Conservation (phyloP, 2,329 filamentous ascomycete genomes). For the Fusarium floridanum region DNA sequence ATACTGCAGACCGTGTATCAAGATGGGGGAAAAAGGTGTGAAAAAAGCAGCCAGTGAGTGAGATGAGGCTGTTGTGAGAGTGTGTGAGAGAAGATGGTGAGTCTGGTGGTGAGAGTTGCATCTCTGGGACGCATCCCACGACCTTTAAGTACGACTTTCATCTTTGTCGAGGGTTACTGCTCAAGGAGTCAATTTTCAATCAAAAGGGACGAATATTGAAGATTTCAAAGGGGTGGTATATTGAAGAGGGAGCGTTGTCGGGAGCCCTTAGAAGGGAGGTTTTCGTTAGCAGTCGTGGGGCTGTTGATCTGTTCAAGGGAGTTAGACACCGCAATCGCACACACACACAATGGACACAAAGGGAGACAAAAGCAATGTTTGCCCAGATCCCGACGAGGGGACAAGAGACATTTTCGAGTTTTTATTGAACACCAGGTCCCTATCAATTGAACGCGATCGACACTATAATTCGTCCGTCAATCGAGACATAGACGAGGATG, state of each 20-base stretch:
- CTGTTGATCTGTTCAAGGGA: conserved; percentile 29
- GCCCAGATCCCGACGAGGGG: conserved; percentile 10
- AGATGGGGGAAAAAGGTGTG: neutral
- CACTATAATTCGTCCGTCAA: neutral
- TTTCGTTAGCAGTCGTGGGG: conserved; percentile 13
- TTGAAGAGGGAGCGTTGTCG: conserved; percentile 27
- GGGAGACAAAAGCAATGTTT: conserved; percentile 32
- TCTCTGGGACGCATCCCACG: conserved; percentile 20
- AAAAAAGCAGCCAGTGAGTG: conserved; percentile 19
- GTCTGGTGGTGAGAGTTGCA: conserved; percentile 35
- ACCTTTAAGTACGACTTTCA: conserved; percentile 43
- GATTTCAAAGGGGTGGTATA: conserved; percentile 24
- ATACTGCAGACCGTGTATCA: conserved; percentile 29
- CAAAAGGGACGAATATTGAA: conserved; percentile 40
- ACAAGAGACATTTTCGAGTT: conserved; percentile 20
- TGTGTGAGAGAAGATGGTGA: conserved; percentile 32
- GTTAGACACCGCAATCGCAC: conserved; percentile 2
- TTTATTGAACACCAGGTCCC: conserved; percentile 10
- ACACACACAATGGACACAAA: conserved; percentile 25
- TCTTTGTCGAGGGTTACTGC: conserved; percentile 34
- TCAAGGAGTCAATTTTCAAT: conserved; percentile 15
- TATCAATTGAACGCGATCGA: neutral
- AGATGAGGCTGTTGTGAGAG: conserved; percentile 25
- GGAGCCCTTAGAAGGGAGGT: conserved; percentile 19
- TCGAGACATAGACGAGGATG: neutral